phyloP scores from a whole-genome alignment of 2,329 filamentous ascomycete species.

The Neopestalotiopsis sp. region DNA sequence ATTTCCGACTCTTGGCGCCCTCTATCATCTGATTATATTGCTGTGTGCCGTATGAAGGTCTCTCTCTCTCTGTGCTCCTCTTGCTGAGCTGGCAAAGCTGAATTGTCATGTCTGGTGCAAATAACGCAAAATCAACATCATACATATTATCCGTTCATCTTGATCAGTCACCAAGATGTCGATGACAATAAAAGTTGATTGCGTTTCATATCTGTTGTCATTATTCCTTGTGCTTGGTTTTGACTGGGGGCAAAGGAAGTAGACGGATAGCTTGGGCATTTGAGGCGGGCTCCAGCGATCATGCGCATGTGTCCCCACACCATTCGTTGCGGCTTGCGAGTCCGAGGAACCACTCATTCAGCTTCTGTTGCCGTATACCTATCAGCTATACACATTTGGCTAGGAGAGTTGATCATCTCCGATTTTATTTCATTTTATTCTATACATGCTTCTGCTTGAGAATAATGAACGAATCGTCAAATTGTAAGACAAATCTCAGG shows the following conservation, averaged over 20 bases:
- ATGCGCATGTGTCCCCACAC: neutral
- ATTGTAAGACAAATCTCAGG: neutral
- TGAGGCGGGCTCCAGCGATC: neutral
- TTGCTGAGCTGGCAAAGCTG: no score
- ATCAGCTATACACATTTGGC: no score
- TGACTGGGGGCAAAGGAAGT: neutral
- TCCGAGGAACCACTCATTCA: neutral
- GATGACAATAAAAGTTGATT: no score
- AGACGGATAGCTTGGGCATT: neutral
- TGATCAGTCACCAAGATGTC: no score
- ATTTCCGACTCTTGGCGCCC: neutral
- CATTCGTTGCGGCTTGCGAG: neutral
- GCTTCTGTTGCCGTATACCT: neutral
- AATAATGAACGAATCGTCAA: neutral
- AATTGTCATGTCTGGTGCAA: no score
- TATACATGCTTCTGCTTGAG: neutral
- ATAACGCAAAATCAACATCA: no score
- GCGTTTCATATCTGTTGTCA: no score
- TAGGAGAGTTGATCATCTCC: neutral
- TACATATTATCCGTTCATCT: no score
- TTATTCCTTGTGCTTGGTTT: neutral
- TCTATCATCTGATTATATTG: no score
- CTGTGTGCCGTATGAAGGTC: no score
- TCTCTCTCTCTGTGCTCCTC: no score
- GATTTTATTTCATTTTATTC: neutral